phyloP scores from a whole-genome alignment of 2,329 filamentous ascomycete species.

The Cytospora schulzeri region DNA sequence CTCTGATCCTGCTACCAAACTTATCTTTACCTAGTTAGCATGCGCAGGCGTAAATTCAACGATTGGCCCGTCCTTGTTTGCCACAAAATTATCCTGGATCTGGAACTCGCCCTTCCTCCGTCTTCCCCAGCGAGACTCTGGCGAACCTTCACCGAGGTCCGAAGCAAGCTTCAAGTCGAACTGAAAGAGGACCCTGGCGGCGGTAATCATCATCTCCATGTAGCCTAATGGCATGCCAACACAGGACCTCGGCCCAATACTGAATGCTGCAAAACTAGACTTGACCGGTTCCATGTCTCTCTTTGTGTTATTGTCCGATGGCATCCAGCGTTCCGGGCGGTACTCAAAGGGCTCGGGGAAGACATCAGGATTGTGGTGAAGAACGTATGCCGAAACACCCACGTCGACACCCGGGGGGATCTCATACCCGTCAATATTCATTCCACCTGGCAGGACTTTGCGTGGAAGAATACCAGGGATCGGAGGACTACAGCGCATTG shows the following conservation, averaged over 20 bases:
- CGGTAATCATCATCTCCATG: constrained; percentile 14
- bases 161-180: constrained; percentile 6
- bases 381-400: constrained; percentile 29
- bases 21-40: background rate
- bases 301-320: background rate
- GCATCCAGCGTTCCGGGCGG: constrained; percentile 6
- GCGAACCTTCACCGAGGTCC: background rate
- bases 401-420: constrained; percentile 29
- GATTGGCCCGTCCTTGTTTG: background rate
- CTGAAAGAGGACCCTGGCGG: constrained; percentile 14
- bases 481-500: constrained; percentile 30
- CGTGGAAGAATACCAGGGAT: constrained; percentile 26
- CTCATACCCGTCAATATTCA: constrained; percentile 27
- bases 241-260: constrained; percentile 13
- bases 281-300: background rate
- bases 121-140: background rate
- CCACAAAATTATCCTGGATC: background rate
- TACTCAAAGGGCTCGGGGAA: background rate
- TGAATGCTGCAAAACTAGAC: background rate
- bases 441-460: constrained; percentile 20
- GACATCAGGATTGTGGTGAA: constrained; percentile 28
- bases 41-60: background rate
- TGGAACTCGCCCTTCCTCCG: background rate
- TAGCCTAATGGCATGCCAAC: constrained; percentile 14
- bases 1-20: background rate